phyloP scores from a whole-genome alignment of 129 eudicot species.

The Artemisia annua region DNA sequence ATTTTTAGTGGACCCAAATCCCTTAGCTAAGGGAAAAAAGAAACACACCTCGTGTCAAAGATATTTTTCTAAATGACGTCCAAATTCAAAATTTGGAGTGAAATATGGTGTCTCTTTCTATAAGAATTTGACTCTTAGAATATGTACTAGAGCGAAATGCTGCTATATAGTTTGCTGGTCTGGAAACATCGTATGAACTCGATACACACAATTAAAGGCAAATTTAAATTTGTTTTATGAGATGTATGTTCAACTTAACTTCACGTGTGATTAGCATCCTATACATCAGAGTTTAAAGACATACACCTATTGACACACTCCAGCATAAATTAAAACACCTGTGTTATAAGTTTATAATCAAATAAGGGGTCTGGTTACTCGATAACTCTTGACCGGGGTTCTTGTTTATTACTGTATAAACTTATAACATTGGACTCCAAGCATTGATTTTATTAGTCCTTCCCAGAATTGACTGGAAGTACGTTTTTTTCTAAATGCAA shows the following conservation, averaged over 20 bases:
- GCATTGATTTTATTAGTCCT: neutral
- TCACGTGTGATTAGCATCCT: no score
- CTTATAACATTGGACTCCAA: neutral
- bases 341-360: neutral
- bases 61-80: neutral
- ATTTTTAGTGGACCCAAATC: no score
- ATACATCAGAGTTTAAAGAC: no score
- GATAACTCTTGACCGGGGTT: neutral
- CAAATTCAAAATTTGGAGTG: neutral
- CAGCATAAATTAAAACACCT: neutral
- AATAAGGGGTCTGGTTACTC: neutral
- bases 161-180: neutral
- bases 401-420: neutral
- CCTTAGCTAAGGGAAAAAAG: no score
- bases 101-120: neutral
- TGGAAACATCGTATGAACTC: no score
- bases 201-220: neutral
- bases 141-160: neutral
- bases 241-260: no score
- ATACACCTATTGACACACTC: neutral
- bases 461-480: neutral
- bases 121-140: neutral
- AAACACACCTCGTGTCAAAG: slow-evolving; percentile 11
- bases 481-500: neutral
- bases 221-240: no score